Base-by-base conservation (phyloP, 257 asterid species). In the Solanum clarkiae region DNA sequence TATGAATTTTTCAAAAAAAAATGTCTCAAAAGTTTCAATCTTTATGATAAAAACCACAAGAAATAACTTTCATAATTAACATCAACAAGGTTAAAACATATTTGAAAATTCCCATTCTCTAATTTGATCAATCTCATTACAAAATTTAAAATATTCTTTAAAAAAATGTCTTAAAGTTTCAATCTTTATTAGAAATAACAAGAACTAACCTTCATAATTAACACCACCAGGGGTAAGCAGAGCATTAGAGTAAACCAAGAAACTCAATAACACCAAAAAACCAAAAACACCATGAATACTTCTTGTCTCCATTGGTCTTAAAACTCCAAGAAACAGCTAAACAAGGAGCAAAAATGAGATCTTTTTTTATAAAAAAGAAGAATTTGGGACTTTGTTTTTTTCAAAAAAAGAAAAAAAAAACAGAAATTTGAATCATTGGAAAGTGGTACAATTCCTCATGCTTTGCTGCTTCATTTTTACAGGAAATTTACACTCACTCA, bases 211-310 rank as follows among this genome's bases (percentile, higher is more conserved):
- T 96, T 96, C 99, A 79, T 74, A 92, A 91, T 96, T 96, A 90
- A 96, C 90, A 68, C 99, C 99, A 89, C 91, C 90, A 75, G 97
- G 94, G 51, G 99, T 89, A 72, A 96, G 97, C 92, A 91, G 32
- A 89, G 96, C 92, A 83, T 66, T 84, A 68, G 93, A 86, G 84
- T 36, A 93, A 87, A 88, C 84, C 89, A 88, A 91, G 87, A 88
- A 91, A 89, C 89, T 65, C 84, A 88, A 85, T 2, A 95, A 80
- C 45, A 79, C 86, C 85, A 91, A 57, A 84, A 44, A 87, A 87
- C 65, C 86, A 22, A 91, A 77, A 82, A 88, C 84, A 83, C 70
- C 82, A 85, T 56, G 80, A 45, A 51, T 86, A 85, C 49, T 91
- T 85, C 85, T 84, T 22, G 86, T 77, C 56, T 84, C 90, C 89